Percentiles rank a stretch among this genome's conserved stretches.
These are phyloP conservation scores for Trichoderma sp. DNA, from an alignment of 2,329 filamentous ascomycete genomes.

Conservation along the genomic window DNA sequence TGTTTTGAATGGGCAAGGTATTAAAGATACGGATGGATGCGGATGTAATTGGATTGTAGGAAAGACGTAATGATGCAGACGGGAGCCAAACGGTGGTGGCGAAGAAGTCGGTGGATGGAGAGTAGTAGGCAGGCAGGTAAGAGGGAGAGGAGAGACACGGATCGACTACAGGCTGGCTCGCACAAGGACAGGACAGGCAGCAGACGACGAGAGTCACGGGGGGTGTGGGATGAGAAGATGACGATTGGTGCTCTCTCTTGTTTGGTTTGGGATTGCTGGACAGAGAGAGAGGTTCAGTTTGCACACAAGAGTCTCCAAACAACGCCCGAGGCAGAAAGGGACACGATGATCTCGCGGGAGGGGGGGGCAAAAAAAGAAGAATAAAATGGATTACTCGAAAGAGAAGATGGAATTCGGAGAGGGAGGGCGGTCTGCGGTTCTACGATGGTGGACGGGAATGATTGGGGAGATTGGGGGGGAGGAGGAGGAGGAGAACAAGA, in stretches of 20 bases:
- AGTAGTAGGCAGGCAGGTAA: background rate
- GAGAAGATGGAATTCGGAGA: too few relatives aligned
- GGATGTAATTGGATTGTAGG: conserved; percentile 9
- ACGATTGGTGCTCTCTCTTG: conserved; percentile 16
- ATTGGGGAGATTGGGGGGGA: background rate
- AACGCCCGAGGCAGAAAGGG: conserved; percentile 25
- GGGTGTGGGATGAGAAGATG: background rate
- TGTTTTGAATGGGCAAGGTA: conserved; percentile 4
- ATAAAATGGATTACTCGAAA: too few relatives aligned
- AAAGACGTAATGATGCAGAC: conserved; percentile 5
- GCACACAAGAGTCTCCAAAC: conserved; percentile 20
- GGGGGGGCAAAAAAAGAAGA: background rate
- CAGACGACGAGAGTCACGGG: conserved; percentile 1
- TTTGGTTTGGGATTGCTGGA: conserved; percentile 22
- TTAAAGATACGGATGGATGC: conserved; percentile 11
- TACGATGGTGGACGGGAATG: conserved; percentile 30
- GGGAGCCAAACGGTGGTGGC: conserved; percentile 18
- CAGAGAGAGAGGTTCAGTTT: background rate
- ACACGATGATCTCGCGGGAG: conserved; percentile 30
- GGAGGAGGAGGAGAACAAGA: background rate
- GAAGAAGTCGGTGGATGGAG: background rate
- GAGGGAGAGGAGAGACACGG: conserved; percentile 5
- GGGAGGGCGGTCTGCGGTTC: conserved; percentile 36
- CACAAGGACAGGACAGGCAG: conserved; percentile 20
- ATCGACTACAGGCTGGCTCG: conserved; percentile 26